These are phyloP conservation scores for Amylocarpus encephaloides DNA, from an alignment of 2,329 filamentous ascomycete species.

Conservation along the genomic window DNA sequence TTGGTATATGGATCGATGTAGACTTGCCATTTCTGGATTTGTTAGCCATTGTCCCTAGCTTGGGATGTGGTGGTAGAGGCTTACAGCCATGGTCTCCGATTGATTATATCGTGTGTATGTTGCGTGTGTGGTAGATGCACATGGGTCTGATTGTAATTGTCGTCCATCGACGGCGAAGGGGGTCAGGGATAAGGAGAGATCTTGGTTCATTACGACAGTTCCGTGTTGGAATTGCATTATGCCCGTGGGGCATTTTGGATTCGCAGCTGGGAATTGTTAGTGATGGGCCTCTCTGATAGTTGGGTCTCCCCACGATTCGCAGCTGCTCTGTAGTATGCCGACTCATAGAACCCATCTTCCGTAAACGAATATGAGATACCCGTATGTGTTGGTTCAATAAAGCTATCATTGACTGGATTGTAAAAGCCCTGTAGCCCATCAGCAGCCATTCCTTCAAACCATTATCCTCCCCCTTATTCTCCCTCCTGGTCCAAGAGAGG, in stretches of 20 bases:
- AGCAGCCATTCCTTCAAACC: constrained; percentile 14
- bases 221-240: constrained; percentile 73
- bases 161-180: constrained; percentile 62
- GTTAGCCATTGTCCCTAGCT: background rate
- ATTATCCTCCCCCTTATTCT: constrained; percentile 9
- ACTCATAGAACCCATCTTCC: constrained; percentile 59
- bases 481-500: constrained; percentile 19
- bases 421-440: constrained; percentile 53
- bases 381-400: constrained; percentile 59
- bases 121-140: constrained; percentile 40
- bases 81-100: constrained; percentile 55
- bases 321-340: constrained; percentile 63
- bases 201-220: constrained; percentile 46
- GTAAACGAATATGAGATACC: constrained; percentile 73
- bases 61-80: constrained; percentile 1
- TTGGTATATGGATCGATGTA: constrained; percentile 55
- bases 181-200: constrained; percentile 52
- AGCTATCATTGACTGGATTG: constrained; percentile 56
- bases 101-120: constrained; percentile 63
- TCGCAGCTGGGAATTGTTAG: constrained; percentile 39
- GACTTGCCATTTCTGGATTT: constrained; percentile 33
- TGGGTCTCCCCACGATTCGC: constrained; percentile 52
- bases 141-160: constrained; percentile 60
- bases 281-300: constrained; percentile 1
- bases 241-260: constrained; percentile 55